Evolutionary conservation across 2,329 filamentous ascomycete species (phyloP).

Genomic region (Penicillium concentricum): DNA sequence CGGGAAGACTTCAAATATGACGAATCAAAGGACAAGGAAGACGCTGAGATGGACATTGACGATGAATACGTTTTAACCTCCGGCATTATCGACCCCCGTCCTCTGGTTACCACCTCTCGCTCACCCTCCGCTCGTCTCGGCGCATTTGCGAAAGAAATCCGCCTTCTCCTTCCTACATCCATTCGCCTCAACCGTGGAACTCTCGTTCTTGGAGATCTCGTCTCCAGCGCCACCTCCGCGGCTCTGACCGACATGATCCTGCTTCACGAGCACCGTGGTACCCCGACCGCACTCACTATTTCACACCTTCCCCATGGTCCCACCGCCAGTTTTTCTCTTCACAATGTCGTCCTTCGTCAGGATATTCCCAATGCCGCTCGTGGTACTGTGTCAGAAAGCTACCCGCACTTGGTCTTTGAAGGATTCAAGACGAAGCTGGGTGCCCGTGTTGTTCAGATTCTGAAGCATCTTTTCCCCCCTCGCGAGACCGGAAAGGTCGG

Average conservation of each 20-base stretch:
- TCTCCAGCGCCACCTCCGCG: conserved; percentile 74
- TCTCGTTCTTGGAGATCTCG: conserved; percentile 79
- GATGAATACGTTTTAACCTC: conserved; percentile 90
- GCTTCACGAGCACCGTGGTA: conserved; percentile 88
- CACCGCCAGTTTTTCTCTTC: conserved; percentile 80
- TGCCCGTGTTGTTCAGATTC: conserved; percentile 77
- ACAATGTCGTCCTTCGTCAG: conserved; percentile 88
- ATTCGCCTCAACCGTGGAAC: conserved; percentile 92
- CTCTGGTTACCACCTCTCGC: conserved; percentile 87
- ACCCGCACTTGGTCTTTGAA: conserved; percentile 94
- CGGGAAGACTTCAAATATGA: conserved; percentile 92
- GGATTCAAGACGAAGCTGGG: conserved; percentile 82
- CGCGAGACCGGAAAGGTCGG: conserved; percentile 82
- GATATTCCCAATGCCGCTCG: conserved; percentile 86
- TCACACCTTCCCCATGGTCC: conserved; percentile 87
- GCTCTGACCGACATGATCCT: conserved; percentile 82
- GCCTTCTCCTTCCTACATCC: conserved; percentile 76
- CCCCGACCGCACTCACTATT: conserved; percentile 83
- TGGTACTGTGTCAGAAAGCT: conserved; percentile 87
- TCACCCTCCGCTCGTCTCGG: conserved; percentile 79
- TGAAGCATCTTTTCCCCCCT: conserved; percentile 94
- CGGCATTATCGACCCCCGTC: conserved; percentile 85
- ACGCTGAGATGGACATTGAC: conserved; percentile 77
- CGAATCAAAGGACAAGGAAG: conserved; percentile 69
- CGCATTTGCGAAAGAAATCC: conserved; percentile 91